A percentile compares a stretch with the other conserved stretches of the same genome.
phyloP scores from a whole-genome alignment of 495 filamentous ascomycete species.

The Daldinia concentrica region DNA sequence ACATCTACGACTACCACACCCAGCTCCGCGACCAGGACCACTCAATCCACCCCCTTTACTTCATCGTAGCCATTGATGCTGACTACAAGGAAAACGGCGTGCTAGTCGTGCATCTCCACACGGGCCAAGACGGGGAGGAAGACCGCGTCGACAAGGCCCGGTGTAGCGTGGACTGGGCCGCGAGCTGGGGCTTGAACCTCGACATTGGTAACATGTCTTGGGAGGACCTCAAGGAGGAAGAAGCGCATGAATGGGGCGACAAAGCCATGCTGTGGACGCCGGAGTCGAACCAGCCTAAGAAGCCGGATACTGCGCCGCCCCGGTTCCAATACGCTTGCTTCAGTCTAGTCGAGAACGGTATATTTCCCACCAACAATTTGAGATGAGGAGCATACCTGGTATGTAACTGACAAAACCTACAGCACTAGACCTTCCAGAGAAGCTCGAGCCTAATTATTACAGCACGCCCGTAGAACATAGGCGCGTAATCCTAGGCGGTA shows the following conservation, averaged over 20 bases:
- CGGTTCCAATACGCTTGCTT: not conserved
- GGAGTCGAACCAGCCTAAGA: not conserved
- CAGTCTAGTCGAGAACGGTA: not conserved
- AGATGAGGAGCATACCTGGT: too few species aligned
- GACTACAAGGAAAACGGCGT: not conserved
- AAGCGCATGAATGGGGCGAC: not conserved
- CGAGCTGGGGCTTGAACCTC: conserved; percentile 3
- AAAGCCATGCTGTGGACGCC: not conserved
- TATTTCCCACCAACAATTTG: not conserved
- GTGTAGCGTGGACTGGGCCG: not conserved
- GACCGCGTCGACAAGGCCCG: conserved; percentile 9
- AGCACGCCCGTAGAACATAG: not conserved
- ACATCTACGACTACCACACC: not conserved
- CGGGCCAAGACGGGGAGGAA: not conserved
- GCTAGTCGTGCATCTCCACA: not conserved
- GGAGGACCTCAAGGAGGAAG: conserved; percentile 8
- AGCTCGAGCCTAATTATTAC: not conserved
- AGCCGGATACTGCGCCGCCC: not conserved
- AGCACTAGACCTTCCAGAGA: not conserved
- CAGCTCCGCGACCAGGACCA: conserved; percentile 1
- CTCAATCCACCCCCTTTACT: conserved; percentile 2
- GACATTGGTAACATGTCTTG: not conserved
- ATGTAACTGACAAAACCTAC: not conserved
- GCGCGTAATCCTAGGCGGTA: not conserved
- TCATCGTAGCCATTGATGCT: conserved; percentile 1